phyloP scores from a whole-genome alignment of 1,284 basidiomycete species.

The Bjerkandera adusta region DNA sequence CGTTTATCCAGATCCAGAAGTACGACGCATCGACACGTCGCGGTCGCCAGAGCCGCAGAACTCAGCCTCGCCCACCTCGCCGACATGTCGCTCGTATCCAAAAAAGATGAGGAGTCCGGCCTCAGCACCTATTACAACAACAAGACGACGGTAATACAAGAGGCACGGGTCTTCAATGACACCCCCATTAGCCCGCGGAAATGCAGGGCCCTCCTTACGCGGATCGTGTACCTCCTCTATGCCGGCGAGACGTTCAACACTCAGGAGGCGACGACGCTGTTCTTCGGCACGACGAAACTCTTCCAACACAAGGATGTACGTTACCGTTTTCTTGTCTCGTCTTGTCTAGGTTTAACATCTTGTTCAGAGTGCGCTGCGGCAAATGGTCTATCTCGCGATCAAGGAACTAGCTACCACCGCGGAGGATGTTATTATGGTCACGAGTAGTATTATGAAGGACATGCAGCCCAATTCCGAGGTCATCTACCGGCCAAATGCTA shows the following conservation, averaged over 20 bases:
- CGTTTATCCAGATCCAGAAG: background rate
- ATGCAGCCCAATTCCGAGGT: constrained; percentile 99
- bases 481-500: constrained; percentile 97
- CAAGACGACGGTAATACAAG: constrained; percentile 95
- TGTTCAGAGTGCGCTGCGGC: constrained; percentile 86
- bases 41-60: constrained; percentile 15
- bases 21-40: constrained; percentile 16
- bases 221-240: constrained; percentile 96
- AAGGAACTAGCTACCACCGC: constrained; percentile 97
- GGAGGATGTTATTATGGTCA: constrained; percentile 99
- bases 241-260: constrained; percentile 94
- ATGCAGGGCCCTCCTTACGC: constrained; percentile 94
- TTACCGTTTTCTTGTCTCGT: constrained; percentile 22
- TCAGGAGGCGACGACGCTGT: constrained; percentile 96
- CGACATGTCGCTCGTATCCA: constrained; percentile 76
- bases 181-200: constrained; percentile 96
- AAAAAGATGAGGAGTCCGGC: constrained; percentile 92
- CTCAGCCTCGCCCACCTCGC: constrained; percentile 9
- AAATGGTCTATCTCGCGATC: constrained; percentile 98
- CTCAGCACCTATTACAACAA: constrained; percentile 88
- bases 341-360: constrained; percentile 5
- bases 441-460: constrained; percentile 99
- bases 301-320: constrained; percentile 99
- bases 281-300: constrained; percentile 98
- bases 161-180: constrained; percentile 99